Evolutionary conservation across 768 basidiomycete species (phyloP).

Genomic region (Lactarius vividus): DNA sequence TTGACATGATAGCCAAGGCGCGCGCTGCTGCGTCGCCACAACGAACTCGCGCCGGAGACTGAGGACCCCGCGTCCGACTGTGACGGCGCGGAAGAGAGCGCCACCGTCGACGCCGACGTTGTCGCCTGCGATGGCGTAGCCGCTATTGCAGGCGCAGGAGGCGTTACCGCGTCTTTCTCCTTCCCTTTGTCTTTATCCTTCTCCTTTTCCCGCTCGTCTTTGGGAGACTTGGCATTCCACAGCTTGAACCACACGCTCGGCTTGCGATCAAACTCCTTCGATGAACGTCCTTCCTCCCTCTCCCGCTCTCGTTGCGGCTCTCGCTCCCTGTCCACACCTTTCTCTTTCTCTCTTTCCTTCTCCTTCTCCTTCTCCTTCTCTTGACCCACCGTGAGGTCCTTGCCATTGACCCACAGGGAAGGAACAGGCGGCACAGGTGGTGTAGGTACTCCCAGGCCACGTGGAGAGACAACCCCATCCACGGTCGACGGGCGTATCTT

Average conservation of each 20-base stretch:
- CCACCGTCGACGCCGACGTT: conserved; percentile 13
- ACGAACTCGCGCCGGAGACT: conserved; percentile 14
- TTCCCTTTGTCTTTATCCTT: conserved; percentile 25
- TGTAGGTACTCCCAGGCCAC: conserved; percentile 26
- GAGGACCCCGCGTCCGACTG: conserved; percentile 24
- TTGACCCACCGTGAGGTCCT: conserved; percentile 30
- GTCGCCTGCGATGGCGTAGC: conserved; percentile 7
- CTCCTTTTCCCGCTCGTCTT: conserved; percentile 22
- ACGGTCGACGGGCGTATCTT: conserved; percentile 19
- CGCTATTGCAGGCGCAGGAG: not conserved
- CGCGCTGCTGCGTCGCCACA: conserved; percentile 25
- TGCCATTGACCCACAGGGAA: conserved; percentile 33
- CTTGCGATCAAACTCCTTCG: conserved; percentile 41
- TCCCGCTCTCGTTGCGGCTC: conserved; percentile 33
- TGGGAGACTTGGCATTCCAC: conserved; percentile 41
- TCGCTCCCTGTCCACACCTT: conserved; percentile 34
- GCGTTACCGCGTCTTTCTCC: conserved; percentile 8
- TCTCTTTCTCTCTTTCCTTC: conserved; percentile 30
- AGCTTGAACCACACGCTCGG: conserved; percentile 53
- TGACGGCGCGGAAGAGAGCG: conserved; percentile 19
- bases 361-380: conserved; percentile 36
- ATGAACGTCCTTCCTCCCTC: conserved; percentile 34
- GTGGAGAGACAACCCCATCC: conserved; percentile 29
- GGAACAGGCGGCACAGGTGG: conserved; percentile 33
- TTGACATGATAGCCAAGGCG: conserved; percentile 16